Base-by-base conservation (phyloP, 176 grass and related monocot species). In the Urochloa ruziziensis region DNA sequence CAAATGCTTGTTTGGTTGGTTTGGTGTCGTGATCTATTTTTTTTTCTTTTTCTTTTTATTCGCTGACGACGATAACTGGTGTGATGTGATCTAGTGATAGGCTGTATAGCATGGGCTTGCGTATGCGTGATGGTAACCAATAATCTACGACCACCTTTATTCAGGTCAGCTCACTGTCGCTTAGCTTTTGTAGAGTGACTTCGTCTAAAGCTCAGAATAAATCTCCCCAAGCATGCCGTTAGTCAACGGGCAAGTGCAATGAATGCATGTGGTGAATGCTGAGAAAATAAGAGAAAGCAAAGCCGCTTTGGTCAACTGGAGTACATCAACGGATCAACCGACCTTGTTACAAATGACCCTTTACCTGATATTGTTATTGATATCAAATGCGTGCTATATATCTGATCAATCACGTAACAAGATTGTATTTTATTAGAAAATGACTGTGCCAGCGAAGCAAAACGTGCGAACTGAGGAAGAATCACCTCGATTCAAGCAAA, bases 181-280 rank as follows among this genome's bases (percentile, higher is more conserved):
- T 77, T 65, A 47, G 27, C 44, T 70, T 90, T 83, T 68, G 36
- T 60, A 25, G 18, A 9, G 24, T 82, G 35, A 82, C 15, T 19
- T 2, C 17, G 25, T 85, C 44, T 7, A 43, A 64, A 61, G 29
- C 61, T 35, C 2, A 21, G 12, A 49, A 65, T 30, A 29, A 52
- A 10, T 36, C n/a, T 59, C 56, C 1, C 54, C 24, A 32, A 34
- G 40, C 21, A 62, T 12, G 27, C 7, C 0, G 5, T 34, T 25
- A 28, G 86, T 88, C 86, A 79, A 78, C 73, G 46, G 24, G 51
- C 34, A 35, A 70, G 79, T 86, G 73, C 66, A 82, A 63, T 82
- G 82, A 82, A 63, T 82, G 82, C 52, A 82, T 82, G 25, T 83
- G 54, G 37, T 56, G 62, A 73, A 77, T 59, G 65, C 88, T 23